Conservation (phyloP, 2,329 filamentous ascomycete genomes). For the Fusarium torulosum region DNA sequence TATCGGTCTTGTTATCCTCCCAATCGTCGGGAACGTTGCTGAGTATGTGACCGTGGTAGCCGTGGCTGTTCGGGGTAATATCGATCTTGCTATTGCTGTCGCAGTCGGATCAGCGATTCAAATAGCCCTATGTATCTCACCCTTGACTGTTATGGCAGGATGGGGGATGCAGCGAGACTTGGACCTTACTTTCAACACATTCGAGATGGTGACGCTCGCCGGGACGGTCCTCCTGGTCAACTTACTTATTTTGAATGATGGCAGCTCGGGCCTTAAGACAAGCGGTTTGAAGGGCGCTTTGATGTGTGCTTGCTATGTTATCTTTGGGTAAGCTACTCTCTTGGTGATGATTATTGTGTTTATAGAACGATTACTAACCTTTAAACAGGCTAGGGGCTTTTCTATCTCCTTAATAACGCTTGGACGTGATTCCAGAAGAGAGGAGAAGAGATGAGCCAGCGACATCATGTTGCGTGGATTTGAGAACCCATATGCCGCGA, state of each 20-base stretch:
- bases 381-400: neutral
- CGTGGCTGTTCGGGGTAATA: conserved; percentile 69
- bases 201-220: conserved; percentile 80
- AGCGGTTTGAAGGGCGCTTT: conserved; percentile 65
- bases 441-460: neutral
- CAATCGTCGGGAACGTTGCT: conserved; percentile 72
- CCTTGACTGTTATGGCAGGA: conserved; percentile 70
- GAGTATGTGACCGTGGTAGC: conserved; percentile 72
- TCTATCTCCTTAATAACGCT: too few species aligned
- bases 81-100: conserved; percentile 71
- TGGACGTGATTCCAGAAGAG: neutral
- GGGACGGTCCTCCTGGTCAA: conserved; percentile 79
- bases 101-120: conserved; percentile 71
- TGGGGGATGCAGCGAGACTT: conserved; percentile 68
- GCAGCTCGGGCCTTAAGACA: conserved; percentile 72
- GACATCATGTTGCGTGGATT: too few species aligned
- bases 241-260: conserved; percentile 77
- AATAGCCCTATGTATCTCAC: conserved; percentile 71
- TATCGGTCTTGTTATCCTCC: conserved; percentile 72
- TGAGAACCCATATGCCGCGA: neutral
- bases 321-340: conserved; percentile 55
- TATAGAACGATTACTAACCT: neutral
- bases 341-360: neutral
- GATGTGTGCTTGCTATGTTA: conserved; percentile 65
- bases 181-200: conserved; percentile 78